Evolutionary conservation across 345 rosid species (phyloP).

Genomic region (Physaria fendleri): DNA sequence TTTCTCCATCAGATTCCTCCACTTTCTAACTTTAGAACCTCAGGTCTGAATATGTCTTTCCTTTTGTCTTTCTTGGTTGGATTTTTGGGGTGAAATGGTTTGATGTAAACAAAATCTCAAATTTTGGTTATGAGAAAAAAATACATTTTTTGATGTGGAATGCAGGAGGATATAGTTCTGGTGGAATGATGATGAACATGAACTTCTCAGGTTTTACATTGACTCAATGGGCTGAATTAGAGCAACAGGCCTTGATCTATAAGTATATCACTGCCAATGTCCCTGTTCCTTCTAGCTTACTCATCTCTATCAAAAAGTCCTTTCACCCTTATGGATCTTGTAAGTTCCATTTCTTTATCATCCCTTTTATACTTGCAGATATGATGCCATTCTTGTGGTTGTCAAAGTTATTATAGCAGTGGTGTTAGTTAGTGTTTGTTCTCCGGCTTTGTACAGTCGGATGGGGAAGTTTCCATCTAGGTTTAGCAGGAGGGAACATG

Average conservation of each 20-base stretch:
- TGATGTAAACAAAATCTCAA: background rate
- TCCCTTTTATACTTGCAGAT: background rate
- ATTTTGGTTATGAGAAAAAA: background rate
- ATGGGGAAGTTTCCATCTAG: slow-evolving; percentile 62
- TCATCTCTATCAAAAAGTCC: slow-evolving; percentile 45
- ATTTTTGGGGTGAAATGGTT: slow-evolving; percentile 19
- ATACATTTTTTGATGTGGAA: background rate
- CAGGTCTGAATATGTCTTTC: slow-evolving; percentile 31
- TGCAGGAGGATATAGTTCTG: slow-evolving; percentile 38
- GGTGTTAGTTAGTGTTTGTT: background rate
- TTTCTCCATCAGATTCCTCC: slow-evolving; percentile 28
- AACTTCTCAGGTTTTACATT: slow-evolving; percentile 40
- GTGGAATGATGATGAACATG: slow-evolving; percentile 41
- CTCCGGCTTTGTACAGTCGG: slow-evolving; percentile 35
- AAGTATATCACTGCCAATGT: slow-evolving; percentile 52
- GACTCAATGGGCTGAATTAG: slow-evolving; percentile 63
- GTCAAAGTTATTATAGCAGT: background rate
- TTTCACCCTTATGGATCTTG: slow-evolving; percentile 50
- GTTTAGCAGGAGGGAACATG: slow-evolving; percentile 42
- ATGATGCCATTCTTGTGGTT: background rate
- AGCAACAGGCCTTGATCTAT: slow-evolving; percentile 73
- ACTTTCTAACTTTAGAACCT: slow-evolving; percentile 30
- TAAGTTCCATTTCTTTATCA: slow-evolving; percentile 22
- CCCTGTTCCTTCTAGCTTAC: slow-evolving; percentile 61
- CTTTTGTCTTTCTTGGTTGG: background rate